A percentile compares a stretch with the other conserved stretches of the same genome.
These are phyloP conservation scores for Penicillium occitanis DNA, from an alignment of 2,329 filamentous ascomycete genomes.

Conservation along the genomic window DNA sequence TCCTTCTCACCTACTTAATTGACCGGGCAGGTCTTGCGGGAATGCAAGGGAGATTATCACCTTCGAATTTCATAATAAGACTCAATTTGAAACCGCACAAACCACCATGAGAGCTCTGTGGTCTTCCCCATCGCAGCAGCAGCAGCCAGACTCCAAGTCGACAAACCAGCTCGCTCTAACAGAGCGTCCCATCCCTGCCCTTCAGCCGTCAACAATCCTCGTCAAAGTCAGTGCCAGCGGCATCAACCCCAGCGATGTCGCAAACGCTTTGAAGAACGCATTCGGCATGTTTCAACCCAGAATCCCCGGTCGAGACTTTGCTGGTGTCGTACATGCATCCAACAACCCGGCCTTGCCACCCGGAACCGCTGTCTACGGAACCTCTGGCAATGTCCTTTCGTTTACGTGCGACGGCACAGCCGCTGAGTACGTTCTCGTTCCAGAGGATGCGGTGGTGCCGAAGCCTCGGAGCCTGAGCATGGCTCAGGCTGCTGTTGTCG, in stretches of 20 bases:
- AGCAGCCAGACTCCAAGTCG: not conserved
- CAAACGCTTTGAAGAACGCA: not conserved
- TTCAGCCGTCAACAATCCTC: not conserved
- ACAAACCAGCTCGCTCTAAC: not conserved
- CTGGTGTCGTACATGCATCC: conserved; percentile 30
- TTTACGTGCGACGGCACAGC: conserved; percentile 29
- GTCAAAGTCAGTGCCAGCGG: conserved; percentile 1
- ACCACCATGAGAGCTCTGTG: conserved; percentile 2
- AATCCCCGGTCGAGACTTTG: conserved; percentile 36
- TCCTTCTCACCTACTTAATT: not conserved
- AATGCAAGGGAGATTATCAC: not conserved
- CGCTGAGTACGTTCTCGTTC: conserved; percentile 1
- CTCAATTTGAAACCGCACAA: not conserved
- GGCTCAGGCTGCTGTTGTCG: conserved; percentile 31
- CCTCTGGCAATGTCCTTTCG: conserved; percentile 28
- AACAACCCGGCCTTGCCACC: conserved; percentile 24
- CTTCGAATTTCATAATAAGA: not conserved
- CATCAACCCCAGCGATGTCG: conserved; percentile 5
- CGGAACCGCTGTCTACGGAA: conserved; percentile 33
- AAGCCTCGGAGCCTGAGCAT: conserved; percentile 27
- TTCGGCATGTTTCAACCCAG: conserved; percentile 13
- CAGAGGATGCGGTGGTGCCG: conserved; percentile 21
- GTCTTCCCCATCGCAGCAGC: not conserved
- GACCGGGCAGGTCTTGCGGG: not conserved
- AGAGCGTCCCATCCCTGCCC: not conserved